These are phyloP conservation scores for Eucalyptus marginata DNA, from an alignment of 345 rosid genomes.

Conservation along the genomic window DNA sequence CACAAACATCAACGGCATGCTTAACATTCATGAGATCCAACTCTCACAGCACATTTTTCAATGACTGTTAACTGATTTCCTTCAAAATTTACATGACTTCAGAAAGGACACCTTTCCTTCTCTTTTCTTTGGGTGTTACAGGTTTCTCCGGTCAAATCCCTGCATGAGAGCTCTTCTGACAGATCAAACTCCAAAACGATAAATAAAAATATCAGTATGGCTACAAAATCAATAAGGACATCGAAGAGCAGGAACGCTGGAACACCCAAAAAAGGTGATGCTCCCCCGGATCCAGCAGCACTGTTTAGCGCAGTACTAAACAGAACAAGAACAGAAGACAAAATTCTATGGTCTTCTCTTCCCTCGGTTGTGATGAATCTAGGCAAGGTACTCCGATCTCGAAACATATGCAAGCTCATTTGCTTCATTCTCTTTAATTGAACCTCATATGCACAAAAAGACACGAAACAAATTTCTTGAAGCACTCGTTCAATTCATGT, in stretches of 20 bases:
- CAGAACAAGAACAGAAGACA: conserved; percentile 11
- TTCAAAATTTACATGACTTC: not conserved
- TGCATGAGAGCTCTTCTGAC: conserved; percentile 13
- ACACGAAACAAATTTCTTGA: not conserved
- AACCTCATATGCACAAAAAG: not conserved
- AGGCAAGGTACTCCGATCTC: conserved; percentile 32
- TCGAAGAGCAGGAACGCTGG: conserved; percentile 4
- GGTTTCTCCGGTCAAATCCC: conserved; percentile 13
- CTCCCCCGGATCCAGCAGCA: conserved; percentile 2
- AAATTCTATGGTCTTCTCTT: conserved; percentile 41
- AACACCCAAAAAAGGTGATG: conserved; percentile 6
- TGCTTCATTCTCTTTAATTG: not conserved
- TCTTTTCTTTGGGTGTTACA: not conserved
- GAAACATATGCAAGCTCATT: not conserved
- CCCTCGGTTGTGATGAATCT: conserved; percentile 39
- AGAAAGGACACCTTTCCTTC: not conserved
- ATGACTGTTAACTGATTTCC: not conserved
- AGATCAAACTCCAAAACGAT: conserved; percentile 10
- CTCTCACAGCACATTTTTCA: not conserved
- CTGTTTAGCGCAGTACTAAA: not conserved
- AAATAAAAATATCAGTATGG: conserved; percentile 6
- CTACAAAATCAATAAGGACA: conserved; percentile 12
- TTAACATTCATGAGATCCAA: not conserved
- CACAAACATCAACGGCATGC: not conserved
- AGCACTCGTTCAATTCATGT: not conserved